Evolutionary conservation across 306 rosid species (phyloP), one percentile per base, ranked within the genome.

Genomic region (Quercus ilex): DNA sequence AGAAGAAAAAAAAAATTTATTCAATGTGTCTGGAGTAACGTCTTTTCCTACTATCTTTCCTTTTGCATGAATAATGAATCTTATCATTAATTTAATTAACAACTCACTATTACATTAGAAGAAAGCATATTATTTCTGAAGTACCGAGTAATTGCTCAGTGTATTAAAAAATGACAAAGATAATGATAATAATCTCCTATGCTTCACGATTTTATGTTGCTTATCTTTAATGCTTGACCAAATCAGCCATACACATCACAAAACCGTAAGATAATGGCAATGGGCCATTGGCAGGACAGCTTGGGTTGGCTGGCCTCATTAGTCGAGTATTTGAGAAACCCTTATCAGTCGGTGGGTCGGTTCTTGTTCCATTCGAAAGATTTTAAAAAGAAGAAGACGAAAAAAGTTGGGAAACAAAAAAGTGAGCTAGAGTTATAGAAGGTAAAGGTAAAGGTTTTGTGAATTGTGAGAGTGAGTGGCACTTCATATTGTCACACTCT

Each of bases 341-440:
- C 88, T 62, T 33, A 19, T 80, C 33, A 82, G 87, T 88, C 86
- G 91, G 92, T 88, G 89, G 91, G 89, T 86, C 83, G 87, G 91
- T 78, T 87, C 77, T 79, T 76, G 74, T 28, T 86, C 87, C 88
- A 81, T 83, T 78, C 77, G 77, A 19, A 74, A 51, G 53, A 28
- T 75, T 73, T 18, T 63, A 75, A 76, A 71, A 49, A 68, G 57
- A 33, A n/a, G 18, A 20, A 28, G 51, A 59, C 23, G 69, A 55
- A 18, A 63, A 15, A 46, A 58, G 4, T 15, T 11, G 65, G 64
- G 18, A 68, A 63, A 77, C 33, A 38, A 15, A 28, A 75, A 68
- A 30, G 65, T 72, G 55, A 65, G n/a, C n/a, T n/a, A n/a, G 77
- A 55, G 11, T 68, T 19, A 69, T 72, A 69, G 71, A 73, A 55